Evolutionary conservation across 2,329 filamentous ascomycete species (phyloP).

Genomic region (Plenodomus lindquistii): DNA sequence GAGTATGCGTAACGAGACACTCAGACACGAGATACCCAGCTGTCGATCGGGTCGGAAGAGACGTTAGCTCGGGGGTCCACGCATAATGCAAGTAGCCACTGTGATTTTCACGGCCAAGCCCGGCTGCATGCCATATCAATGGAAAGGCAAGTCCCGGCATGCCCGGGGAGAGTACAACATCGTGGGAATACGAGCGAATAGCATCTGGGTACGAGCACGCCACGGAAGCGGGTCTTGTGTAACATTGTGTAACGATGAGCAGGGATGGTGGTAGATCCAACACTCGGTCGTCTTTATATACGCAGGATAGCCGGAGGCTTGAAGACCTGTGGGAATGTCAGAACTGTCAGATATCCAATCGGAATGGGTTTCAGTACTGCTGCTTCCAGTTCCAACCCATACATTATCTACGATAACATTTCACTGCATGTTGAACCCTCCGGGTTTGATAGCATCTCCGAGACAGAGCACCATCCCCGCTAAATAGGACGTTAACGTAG

Average conservation of each 20-base stretch:
- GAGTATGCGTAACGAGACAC: neutral
- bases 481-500: no score
- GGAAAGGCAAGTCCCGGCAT: slow-evolving; percentile 1
- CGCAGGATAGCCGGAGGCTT: neutral
- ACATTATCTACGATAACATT: neutral
- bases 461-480: slow-evolving; percentile 3
- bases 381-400: neutral
- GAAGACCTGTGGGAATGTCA: neutral
- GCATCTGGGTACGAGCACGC: slow-evolving; percentile 13
- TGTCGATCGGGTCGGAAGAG: slow-evolving; percentile 5
- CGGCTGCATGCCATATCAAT: neutral
- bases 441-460: neutral
- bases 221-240: slow-evolving; percentile 17
- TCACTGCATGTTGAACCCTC: neutral
- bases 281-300: neutral
- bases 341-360: neutral
- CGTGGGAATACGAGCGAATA: slow-evolving; percentile 8
- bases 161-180: slow-evolving; percentile 8
- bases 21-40: neutral
- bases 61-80: slow-evolving; percentile 7
- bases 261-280: neutral
- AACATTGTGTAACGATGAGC: slow-evolving; percentile 8
- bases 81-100: slow-evolving; percentile 2
- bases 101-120: slow-evolving; percentile 5
- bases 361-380: neutral